Conservation (phyloP, 371 early-diverging fungal species). For the Mortierella sp. region DNA sequence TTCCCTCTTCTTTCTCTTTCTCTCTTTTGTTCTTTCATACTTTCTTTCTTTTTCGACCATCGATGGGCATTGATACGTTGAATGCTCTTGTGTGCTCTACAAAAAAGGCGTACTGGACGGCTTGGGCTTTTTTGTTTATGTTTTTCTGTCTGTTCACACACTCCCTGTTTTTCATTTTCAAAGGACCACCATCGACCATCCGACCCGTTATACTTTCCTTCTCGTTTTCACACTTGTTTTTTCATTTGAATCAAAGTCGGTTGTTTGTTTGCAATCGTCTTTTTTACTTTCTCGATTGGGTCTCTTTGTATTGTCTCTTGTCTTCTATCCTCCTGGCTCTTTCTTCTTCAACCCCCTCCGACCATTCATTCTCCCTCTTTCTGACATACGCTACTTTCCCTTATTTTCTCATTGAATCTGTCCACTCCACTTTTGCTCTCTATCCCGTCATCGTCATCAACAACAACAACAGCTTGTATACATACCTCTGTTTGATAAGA, state of each 20-base stretch:
- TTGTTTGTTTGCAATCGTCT: not conserved
- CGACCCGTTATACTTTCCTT: not conserved
- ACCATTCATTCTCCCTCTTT: not conserved
- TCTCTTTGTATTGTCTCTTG: not conserved
- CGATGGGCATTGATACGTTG: not conserved
- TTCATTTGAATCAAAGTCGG: no score
- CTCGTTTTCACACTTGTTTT: not conserved
- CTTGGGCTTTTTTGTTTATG: not conserved
- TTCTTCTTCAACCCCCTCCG: not conserved
- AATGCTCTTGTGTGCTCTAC: not conserved
- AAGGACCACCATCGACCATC: not conserved
- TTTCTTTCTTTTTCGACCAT: not conserved
- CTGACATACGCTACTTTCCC: not conserved
- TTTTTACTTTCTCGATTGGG: not conserved
- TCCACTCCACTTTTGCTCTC: not conserved
- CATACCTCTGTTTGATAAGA: not conserved
- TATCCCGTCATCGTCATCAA: not conserved
- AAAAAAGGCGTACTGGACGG: not conserved
- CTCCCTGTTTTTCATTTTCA: not conserved
- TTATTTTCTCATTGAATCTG: not conserved
- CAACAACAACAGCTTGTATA: not conserved
- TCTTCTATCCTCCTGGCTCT: no score
- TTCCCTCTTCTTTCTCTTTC: not conserved
- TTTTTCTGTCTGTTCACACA: not conserved
- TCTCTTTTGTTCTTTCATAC: not conserved